These are phyloP conservation scores for Aspergillus terreus DNA, from an alignment of 2,329 filamentous ascomycete genomes.

Conservation along the genomic window DNA sequence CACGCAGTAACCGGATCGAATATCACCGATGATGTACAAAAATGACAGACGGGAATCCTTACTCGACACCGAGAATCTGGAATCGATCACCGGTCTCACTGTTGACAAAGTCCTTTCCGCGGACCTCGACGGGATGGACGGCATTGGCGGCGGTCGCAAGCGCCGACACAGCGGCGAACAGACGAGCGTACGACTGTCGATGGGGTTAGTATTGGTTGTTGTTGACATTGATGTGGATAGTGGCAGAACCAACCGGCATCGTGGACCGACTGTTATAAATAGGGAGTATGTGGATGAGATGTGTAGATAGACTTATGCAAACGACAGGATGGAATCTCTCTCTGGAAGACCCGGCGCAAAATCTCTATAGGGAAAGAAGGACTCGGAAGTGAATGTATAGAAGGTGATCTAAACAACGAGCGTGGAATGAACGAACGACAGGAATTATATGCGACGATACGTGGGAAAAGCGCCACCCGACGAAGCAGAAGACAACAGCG, in stretches of 20 bases:
- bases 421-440: slow-evolving; percentile 12
- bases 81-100: slow-evolving; percentile 55
- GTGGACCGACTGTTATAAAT: too few relatives aligned
- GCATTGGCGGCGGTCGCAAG: slow-evolving; percentile 47
- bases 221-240: background rate
- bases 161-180: slow-evolving; percentile 39
- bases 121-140: slow-evolving; percentile 54
- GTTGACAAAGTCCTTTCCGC: slow-evolving; percentile 61
- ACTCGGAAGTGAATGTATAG: background rate
- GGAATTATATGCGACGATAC: slow-evolving; percentile 9
- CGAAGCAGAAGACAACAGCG: slow-evolving; percentile 5
- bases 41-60: slow-evolving; percentile 20
- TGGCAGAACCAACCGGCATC: slow-evolving; percentile 14
- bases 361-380: slow-evolving; percentile 14
- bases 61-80: slow-evolving; percentile 61
- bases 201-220: slow-evolving; percentile 1
- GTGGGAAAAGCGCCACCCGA: slow-evolving; percentile 1
- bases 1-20: slow-evolving; percentile 13
- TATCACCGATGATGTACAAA: background rate
- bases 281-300: background rate
- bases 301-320: background rate
- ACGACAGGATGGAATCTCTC: slow-evolving; percentile 16
- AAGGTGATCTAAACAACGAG: slow-evolving; percentile 11
- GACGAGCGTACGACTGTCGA: slow-evolving; percentile 28
- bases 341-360: slow-evolving; percentile 12